Conservation (phyloP, 2,329 filamentous ascomycete genomes). For the Hypoxylon sp. region DNA sequence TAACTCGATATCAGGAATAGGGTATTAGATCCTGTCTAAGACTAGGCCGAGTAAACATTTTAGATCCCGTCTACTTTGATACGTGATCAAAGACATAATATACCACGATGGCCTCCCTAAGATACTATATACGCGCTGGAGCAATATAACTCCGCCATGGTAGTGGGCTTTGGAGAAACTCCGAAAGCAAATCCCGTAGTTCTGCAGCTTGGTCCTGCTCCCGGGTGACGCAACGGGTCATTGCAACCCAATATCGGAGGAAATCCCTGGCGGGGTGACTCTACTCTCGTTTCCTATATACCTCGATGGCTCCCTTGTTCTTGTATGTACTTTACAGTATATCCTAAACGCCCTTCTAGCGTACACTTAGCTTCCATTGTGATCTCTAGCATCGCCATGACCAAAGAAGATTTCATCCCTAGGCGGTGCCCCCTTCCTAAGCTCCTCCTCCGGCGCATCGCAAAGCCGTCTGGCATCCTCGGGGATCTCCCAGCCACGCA, state of each 20-base stretch:
- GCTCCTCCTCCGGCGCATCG: conserved; percentile 50
- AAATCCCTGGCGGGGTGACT: background rate
- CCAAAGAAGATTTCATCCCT: conserved; percentile 58
- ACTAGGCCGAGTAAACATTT: no score
- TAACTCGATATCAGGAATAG: no score
- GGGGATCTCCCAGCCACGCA: conserved; percentile 55
- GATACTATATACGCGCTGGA: no score
- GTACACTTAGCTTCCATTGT: no score
- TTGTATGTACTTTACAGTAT: background rate
- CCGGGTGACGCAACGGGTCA: background rate
- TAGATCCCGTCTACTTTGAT: no score
- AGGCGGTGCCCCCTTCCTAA: conserved; percentile 59
- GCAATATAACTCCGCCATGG: background rate
- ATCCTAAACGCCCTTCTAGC: no score
- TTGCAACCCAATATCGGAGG: background rate
- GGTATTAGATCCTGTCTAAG: no score
- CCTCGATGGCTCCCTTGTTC: background rate
- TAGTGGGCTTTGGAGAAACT: conserved; percentile 7
- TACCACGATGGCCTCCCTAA: no score
- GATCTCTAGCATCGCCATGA: conserved; percentile 33
- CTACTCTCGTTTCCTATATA: background rate
- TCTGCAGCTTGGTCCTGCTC: background rate
- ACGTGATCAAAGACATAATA: no score
- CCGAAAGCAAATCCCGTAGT: conserved; percentile 6
- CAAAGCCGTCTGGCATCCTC: conserved; percentile 57